These are phyloP conservation scores for Solanum infundibuliforme DNA, from an alignment of 257 asterid genomes.

Conservation along the genomic window DNA sequence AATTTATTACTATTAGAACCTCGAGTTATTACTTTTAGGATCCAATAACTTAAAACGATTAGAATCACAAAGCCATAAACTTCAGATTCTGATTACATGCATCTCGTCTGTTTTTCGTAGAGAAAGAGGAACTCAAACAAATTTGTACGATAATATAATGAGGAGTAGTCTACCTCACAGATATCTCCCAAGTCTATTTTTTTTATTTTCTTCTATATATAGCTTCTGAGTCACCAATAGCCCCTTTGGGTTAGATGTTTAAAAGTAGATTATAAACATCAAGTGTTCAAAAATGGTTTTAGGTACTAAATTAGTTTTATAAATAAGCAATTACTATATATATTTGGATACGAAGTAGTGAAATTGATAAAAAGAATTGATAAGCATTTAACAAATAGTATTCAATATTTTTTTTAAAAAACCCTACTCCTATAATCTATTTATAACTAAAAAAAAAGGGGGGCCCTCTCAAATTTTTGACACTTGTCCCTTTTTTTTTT, in stretches of 20 bases:
- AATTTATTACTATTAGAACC: background rate
- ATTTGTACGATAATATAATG: background rate
- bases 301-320: background rate
- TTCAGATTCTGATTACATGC: background rate
- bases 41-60: background rate
- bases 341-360: background rate
- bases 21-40: background rate
- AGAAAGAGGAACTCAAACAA: background rate
- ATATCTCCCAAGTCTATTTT: background rate
- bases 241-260: background rate
- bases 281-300: background rate
- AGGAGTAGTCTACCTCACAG: background rate
- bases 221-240: background rate
- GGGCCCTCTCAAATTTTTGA: background rate
- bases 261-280: background rate
- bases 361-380: no score
- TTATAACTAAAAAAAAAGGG: background rate
- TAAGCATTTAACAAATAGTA: no score
- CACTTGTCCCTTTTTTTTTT: background rate
- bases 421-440: background rate
- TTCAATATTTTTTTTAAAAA: no score
- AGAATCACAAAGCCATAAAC: fast-evolving
- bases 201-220: background rate
- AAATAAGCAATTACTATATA: no score
- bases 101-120: background rate